Conservation (phyloP, 2,329 filamentous ascomycete genomes). For the Colletotrichum brevisporum region DNA sequence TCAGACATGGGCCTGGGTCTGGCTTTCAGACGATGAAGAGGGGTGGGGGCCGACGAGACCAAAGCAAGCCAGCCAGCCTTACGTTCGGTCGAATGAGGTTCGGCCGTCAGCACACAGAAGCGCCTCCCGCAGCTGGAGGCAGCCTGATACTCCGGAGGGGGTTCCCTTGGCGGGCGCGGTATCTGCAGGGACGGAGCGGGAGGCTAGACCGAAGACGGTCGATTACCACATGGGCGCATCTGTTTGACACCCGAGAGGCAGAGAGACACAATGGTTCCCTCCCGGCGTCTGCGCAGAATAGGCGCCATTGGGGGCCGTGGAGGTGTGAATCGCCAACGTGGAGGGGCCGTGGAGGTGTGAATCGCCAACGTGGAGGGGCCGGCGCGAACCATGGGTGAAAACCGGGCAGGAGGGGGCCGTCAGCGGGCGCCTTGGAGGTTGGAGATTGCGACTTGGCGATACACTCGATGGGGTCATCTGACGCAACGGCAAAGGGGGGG, state of each 20-base stretch:
- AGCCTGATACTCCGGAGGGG: conserved; percentile 20
- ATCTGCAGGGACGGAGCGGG: conserved; percentile 15
- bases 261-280: conserved; percentile 10
- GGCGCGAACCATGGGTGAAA: conserved; percentile 20
- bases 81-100: conserved; percentile 22
- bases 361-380: conserved; percentile 20
- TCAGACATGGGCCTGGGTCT: neutral
- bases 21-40: neutral
- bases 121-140: conserved; percentile 14
- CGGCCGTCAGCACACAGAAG: conserved; percentile 8
- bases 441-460: conserved; percentile 25
- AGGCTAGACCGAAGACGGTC: conserved; percentile 15
- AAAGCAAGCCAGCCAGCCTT: neutral
- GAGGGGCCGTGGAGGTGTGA: conserved; percentile 35
- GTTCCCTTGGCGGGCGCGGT: conserved; percentile 11
- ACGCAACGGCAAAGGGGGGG: conserved; percentile 7
- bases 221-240: conserved; percentile 12
- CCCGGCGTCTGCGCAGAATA: conserved; percentile 18
- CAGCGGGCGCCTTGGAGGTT: conserved; percentile 20
- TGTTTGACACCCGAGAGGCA: neutral
- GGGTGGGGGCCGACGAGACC: conserved; percentile 21
- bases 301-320: conserved; percentile 23
- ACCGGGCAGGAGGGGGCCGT: neutral
- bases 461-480: conserved; percentile 35
- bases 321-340: conserved; percentile 29